A percentile compares a stretch with the other conserved stretches of the same genome.
Evolutionary conservation across 2,329 filamentous ascomycete genomes (phyloP).

Genomic region (Phialemoniopsis sp.): DNA sequence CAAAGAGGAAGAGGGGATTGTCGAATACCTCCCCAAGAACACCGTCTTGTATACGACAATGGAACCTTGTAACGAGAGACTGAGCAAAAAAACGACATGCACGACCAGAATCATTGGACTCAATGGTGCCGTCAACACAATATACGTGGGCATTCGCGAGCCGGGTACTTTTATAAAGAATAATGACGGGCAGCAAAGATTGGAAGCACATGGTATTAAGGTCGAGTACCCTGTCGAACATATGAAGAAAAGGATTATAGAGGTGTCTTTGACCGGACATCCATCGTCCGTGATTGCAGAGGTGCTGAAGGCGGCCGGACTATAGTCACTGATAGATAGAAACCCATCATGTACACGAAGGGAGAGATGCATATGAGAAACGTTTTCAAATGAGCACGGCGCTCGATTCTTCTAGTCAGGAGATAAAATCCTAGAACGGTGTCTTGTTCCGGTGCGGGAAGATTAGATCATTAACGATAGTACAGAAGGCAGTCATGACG

Average conservation of each 20-base stretch:
- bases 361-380: no score
- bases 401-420: no score
- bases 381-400: no score
- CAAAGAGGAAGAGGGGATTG: constrained; percentile 24
- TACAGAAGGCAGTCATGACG: no score
- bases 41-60: constrained; percentile 39
- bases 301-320: background rate
- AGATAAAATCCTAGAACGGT: no score
- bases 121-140: constrained; percentile 4
- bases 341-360: no score
- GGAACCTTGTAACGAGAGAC: constrained; percentile 37
- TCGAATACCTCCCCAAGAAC: constrained; percentile 28
- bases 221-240: constrained; percentile 5
- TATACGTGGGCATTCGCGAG: constrained; percentile 10
- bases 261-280: constrained; percentile 4
- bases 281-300: no score
- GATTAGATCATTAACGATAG: no score
- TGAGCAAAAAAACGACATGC: constrained; percentile 27
- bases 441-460: no score
- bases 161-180: constrained; percentile 3
- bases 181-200: constrained; percentile 2
- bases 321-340: no score
- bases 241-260: constrained; percentile 1
- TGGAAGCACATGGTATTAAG: constrained; percentile 2
- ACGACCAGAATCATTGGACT: constrained; percentile 7